A percentile compares a stretch with the other conserved stretches of the same genome.
Conservation (phyloP, 2,329 filamentous ascomycete species). For the Amphichorda felina region DNA sequence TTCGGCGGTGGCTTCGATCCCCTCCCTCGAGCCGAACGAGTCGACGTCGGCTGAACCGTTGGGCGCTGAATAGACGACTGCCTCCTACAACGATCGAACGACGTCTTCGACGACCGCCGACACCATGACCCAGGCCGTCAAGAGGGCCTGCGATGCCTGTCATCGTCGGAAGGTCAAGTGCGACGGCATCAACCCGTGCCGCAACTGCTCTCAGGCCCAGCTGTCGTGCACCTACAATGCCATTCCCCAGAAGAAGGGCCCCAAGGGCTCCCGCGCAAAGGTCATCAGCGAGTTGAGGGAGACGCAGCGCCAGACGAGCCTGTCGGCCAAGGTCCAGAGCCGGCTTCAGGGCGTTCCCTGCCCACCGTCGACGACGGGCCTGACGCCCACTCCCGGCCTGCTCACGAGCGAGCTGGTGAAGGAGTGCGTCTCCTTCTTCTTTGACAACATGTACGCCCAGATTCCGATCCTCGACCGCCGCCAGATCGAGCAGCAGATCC, state of each 20-base stretch:
- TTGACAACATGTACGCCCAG: constrained; percentile 52
- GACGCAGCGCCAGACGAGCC: constrained; percentile 53
- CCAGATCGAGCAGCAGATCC: constrained; percentile 43
- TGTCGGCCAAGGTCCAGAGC: constrained; percentile 49
- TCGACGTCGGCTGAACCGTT: too few relatives aligned
- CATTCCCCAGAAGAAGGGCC: constrained; percentile 65
- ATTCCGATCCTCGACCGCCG: constrained; percentile 51
- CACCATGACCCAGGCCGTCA: constrained; percentile 38
- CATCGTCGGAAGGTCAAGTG: constrained; percentile 67
- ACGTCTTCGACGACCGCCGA: background rate
- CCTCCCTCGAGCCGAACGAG: too few relatives aligned
- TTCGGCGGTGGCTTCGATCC: too few relatives aligned
- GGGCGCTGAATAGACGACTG: too few relatives aligned
- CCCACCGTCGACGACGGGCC: constrained; percentile 31
- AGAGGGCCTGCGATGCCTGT: constrained; percentile 60
- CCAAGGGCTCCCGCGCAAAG: constrained; percentile 63
- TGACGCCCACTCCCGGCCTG: constrained; percentile 46
- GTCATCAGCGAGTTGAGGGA: constrained; percentile 64
- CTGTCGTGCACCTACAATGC: constrained; percentile 64
- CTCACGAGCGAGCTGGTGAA: constrained; percentile 52
- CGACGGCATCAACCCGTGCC: constrained; percentile 58
- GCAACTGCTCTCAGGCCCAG: constrained; percentile 56
- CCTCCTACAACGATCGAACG: background rate
- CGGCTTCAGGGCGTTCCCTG: constrained; percentile 43
- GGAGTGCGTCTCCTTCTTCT: constrained; percentile 56